Percentiles rank a stretch among this genome's conserved stretches.
These are phyloP conservation scores for Trametes versicolor DNA, from an alignment of 1,284 basidiomycete species.

Conservation along the genomic window DNA sequence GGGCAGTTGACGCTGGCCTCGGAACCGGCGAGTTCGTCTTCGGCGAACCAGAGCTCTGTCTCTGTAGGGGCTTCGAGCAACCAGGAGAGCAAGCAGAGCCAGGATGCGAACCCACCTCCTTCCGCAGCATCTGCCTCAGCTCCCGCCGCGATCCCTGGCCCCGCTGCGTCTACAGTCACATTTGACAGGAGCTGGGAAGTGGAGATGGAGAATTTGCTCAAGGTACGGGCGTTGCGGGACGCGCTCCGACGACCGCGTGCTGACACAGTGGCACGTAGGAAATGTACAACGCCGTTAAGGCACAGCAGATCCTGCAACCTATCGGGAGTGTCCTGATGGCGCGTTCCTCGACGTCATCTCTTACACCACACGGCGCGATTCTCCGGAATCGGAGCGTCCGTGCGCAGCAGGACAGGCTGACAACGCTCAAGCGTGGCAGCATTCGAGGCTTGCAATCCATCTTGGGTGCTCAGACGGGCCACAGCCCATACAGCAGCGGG, in stretches of 20 bases:
- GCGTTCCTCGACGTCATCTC: conserved; percentile 62
- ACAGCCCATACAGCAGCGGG: conserved; percentile 82
- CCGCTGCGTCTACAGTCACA: conserved; percentile 48
- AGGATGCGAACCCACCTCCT: conserved; percentile 29
- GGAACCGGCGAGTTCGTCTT: conserved; percentile 33
- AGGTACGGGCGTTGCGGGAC: conserved; percentile 58
- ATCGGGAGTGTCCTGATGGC: conserved; percentile 53
- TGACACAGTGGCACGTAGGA: conserved; percentile 62
- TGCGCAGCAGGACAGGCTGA: conserved; percentile 69
- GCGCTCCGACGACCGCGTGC: conserved; percentile 1
- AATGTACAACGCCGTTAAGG: conserved; percentile 93
- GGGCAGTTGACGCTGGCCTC: conserved; percentile 43
- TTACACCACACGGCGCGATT: conserved; percentile 59
- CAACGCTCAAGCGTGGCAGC: conserved; percentile 88
- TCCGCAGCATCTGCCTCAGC: conserved; percentile 26
- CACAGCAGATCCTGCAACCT: conserved; percentile 91
- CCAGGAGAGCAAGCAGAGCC: conserved; percentile 32
- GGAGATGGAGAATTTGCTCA: conserved; percentile 87
- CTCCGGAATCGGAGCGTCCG: conserved; percentile 76
- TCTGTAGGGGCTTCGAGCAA: conserved; percentile 46
- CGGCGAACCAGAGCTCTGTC: conserved; percentile 57
- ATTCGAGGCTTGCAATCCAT: conserved; percentile 88
- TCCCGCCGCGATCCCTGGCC: conserved; percentile 24
- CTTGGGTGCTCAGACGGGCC: conserved; percentile 63
- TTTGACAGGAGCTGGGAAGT: conserved; percentile 81